Conservation (phyloP, 441 rosid genomes). For the Isatis lusitanica region DNA sequence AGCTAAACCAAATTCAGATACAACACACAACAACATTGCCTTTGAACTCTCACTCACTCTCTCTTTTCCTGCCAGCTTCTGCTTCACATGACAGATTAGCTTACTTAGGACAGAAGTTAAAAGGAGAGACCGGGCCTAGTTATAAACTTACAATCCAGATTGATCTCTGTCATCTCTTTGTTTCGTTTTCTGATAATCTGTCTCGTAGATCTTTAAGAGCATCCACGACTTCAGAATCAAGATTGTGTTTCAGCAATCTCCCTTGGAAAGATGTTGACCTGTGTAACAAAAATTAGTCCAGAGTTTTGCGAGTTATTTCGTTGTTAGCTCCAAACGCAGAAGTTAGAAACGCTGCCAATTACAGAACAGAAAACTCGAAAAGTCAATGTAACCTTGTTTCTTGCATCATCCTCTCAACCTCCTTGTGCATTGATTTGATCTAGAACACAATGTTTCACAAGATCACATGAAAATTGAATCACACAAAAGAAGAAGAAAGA, state of each 20-base stretch:
- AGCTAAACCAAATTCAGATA: neutral
- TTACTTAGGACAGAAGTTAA: neutral
- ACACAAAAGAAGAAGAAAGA: neutral
- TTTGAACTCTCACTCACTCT: neutral
- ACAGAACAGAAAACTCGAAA: neutral
- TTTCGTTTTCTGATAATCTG: conserved; percentile 52
- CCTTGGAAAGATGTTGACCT: conserved; percentile 81
- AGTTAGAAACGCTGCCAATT: neutral
- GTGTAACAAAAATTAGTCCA: conserved; percentile 10
- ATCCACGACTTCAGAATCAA: conserved; percentile 75
- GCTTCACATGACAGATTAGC: conserved; percentile 1
- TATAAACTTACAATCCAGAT: neutral
- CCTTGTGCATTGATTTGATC: conserved; percentile 74
- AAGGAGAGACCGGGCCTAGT: neutral
- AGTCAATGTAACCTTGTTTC: conserved; percentile 61
- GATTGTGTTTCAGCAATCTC: conserved; percentile 76
- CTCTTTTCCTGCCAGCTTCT: neutral
- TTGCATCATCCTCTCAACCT: conserved; percentile 65
- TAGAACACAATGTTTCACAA: conserved; percentile 31
- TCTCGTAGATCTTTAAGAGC: conserved; percentile 72
- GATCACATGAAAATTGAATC: neutral
- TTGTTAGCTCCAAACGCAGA: conserved; percentile 15
- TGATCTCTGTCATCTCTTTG: conserved; percentile 34
- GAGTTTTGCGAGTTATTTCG: neutral
- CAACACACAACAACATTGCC: conserved; percentile 6